phyloP scores from a whole-genome alignment of 2,329 filamentous ascomycete species.

The Dactylonectria macrodidyma region DNA sequence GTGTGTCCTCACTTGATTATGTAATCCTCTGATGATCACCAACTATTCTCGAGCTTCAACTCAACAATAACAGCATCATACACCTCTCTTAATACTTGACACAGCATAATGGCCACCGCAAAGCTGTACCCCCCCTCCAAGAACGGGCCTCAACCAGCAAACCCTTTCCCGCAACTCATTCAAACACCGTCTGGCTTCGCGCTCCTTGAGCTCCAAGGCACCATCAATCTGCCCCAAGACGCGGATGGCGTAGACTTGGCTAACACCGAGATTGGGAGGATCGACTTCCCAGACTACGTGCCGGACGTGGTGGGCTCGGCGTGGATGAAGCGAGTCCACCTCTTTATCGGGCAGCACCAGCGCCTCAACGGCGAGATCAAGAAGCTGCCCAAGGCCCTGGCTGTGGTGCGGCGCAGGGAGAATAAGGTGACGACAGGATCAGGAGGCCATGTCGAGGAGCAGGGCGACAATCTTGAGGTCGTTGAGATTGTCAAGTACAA shows the following conservation, averaged over 20 bases:
- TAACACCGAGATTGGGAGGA: constrained; percentile 71
- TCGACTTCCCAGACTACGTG: constrained; percentile 84
- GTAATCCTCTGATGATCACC: too few relatives aligned
- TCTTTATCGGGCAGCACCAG: constrained; percentile 92
- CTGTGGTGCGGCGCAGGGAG: constrained; percentile 76
- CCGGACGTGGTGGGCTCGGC: constrained; percentile 63
- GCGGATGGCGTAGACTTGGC: constrained; percentile 49
- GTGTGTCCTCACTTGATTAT: too few relatives aligned
- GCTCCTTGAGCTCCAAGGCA: constrained; percentile 92
- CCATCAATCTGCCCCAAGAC: constrained; percentile 79
- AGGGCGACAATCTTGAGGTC: constrained; percentile 77
- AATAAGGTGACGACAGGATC: constrained; percentile 59
- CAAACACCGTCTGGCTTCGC: constrained; percentile 92
- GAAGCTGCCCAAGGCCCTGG: constrained; percentile 84
- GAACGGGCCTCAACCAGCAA: constrained; percentile 47
- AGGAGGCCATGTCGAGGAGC: constrained; percentile 56
- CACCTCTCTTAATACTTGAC: too few relatives aligned
- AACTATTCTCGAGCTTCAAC: too few relatives aligned
- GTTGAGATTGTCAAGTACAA: constrained; percentile 91
- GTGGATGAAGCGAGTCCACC: constrained; percentile 92
- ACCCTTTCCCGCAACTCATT: constrained; percentile 83
- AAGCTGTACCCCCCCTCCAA: constrained; percentile 59
- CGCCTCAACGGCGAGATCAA: constrained; percentile 91
- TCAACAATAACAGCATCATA: too few relatives aligned
- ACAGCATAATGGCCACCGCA: constrained; percentile 52